A percentile compares a stretch with the other conserved stretches of the same genome.
Evolutionary conservation across 106 monocot species (phyloP).

Genomic region (Agapanthus africanus): DNA sequence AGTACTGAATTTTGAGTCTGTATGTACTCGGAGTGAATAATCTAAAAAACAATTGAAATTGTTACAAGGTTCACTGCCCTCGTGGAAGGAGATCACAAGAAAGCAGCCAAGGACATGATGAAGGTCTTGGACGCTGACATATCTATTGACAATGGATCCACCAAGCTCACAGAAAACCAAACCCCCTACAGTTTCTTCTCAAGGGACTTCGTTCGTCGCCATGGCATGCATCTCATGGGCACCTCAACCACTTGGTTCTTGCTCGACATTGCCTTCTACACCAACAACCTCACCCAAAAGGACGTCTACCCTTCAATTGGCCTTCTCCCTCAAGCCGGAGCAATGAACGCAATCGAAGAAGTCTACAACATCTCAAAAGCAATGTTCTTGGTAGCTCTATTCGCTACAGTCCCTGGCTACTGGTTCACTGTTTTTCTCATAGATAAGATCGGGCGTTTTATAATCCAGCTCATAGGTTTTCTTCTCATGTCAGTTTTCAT

Average conservation of each 20-base stretch:
- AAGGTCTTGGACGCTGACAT: constrained; percentile 24
- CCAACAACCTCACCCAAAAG: constrained; percentile 28
- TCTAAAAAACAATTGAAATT: not conserved
- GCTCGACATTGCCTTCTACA: constrained; percentile 46
- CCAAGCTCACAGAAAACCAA: constrained; percentile 17
- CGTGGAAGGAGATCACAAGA: not conserved
- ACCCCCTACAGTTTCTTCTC: constrained; percentile 51
- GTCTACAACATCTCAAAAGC: constrained; percentile 18
- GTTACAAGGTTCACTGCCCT: not conserved
- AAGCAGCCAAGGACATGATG: constrained; percentile 10
- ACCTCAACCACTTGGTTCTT: constrained; percentile 45
- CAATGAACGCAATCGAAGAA: constrained; percentile 26
- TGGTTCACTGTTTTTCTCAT: constrained; percentile 9
- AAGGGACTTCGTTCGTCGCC: constrained; percentile 28
- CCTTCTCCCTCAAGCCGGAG: constrained; percentile 13
- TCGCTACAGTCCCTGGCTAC: constrained; percentile 46
- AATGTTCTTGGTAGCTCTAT: constrained; percentile 19
- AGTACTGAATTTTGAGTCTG: not conserved
- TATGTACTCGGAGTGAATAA: too few relatives aligned
- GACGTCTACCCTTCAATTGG: constrained; percentile 17
- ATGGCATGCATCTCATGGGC: constrained; percentile 33
- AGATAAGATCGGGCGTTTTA: constrained; percentile 10
- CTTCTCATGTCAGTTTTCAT: constrained; percentile 23
- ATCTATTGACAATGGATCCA: constrained; percentile 11
- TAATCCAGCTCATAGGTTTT: constrained; percentile 23